These are phyloP conservation scores for Picochlorum sp. DNA, from an alignment of 139 green algal species.

Conservation along the genomic window DNA sequence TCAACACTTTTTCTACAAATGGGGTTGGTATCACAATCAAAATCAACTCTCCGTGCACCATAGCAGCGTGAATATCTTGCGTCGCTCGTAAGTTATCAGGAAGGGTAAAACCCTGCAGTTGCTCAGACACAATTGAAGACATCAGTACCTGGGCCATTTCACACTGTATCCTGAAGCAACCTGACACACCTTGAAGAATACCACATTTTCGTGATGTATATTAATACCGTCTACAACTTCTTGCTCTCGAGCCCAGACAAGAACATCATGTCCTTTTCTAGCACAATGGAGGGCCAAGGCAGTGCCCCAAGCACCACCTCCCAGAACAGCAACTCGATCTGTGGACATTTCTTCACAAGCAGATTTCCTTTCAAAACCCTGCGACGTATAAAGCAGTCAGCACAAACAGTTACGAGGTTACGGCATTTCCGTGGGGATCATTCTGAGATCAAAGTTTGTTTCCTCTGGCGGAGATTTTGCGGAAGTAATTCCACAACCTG, in stretches of 20 bases:
- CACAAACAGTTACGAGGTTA: neutral
- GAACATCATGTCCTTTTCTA: constrained; percentile 52
- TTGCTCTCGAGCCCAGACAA: constrained; percentile 55
- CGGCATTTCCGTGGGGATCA: too few species aligned
- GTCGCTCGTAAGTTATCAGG: constrained; percentile 42
- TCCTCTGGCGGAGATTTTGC: too few species aligned
- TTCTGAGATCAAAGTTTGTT: too few species aligned
- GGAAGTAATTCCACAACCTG: too few species aligned
- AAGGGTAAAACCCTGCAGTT: constrained; percentile 31
- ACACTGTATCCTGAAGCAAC: too few species aligned
- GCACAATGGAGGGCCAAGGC: constrained; percentile 56
- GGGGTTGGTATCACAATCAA: constrained; percentile 76
- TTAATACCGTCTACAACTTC: constrained; percentile 64
- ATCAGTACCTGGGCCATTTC: neutral
- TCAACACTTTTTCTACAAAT: constrained; percentile 55
- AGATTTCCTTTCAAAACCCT: neutral
- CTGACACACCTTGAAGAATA: constrained; percentile 38
- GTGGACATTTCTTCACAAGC: neutral
- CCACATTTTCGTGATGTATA: constrained; percentile 46
- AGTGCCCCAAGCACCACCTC: constrained; percentile 72
- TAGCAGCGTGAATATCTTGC: constrained; percentile 32
- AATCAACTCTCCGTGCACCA: constrained; percentile 46
- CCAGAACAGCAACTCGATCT: constrained; percentile 21
- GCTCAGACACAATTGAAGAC: constrained; percentile 2
- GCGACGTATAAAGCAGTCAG: neutral